Percentiles rank a stretch among this genome's conserved stretches.
These are phyloP conservation scores for Parsonsia alboflavescens DNA, from an alignment of 257 asterid species.

Conservation along the genomic window DNA sequence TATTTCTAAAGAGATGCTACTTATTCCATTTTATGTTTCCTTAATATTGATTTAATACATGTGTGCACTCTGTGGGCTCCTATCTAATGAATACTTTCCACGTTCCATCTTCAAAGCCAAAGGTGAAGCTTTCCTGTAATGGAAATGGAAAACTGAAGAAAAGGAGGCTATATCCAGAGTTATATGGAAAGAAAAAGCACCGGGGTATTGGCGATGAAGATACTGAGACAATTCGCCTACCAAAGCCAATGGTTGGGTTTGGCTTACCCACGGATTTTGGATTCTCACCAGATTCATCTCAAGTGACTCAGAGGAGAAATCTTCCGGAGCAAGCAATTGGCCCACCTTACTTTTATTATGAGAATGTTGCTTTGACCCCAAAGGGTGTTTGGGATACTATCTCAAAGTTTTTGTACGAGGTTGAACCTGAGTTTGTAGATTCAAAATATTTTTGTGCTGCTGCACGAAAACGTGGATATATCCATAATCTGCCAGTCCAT, in stretches of 20 bases:
- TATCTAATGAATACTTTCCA: neutral
- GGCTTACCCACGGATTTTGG: slow-evolving; percentile 32
- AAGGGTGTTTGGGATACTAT: slow-evolving; percentile 43
- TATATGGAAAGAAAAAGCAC: slow-evolving; percentile 19
- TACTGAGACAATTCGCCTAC: slow-evolving; percentile 27
- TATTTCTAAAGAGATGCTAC: slow-evolving; percentile 16
- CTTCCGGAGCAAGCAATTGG: slow-evolving; percentile 37
- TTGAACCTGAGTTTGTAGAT: slow-evolving; percentile 45
- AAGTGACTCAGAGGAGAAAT: slow-evolving; percentile 19
- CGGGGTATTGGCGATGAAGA: slow-evolving; percentile 18
- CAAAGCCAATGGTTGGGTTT: slow-evolving; percentile 42
- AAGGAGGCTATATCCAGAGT: slow-evolving; percentile 16
- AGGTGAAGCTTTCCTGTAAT: slow-evolving; percentile 10
- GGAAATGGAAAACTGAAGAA: slow-evolving; percentile 26
- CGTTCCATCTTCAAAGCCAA: slow-evolving; percentile 23
- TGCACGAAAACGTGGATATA: slow-evolving; percentile 40
- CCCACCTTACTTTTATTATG: slow-evolving; percentile 43
- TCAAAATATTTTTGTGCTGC: slow-evolving; percentile 42
- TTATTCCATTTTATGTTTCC: neutral
- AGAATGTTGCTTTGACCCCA: slow-evolving; percentile 44
- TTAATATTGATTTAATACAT: neutral
- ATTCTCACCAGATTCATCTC: neutral
- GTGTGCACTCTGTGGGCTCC: neutral
- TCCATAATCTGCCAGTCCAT: slow-evolving; percentile 39
- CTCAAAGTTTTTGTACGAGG: slow-evolving; percentile 24